Evolutionary conservation across 768 basidiomycete genomes (phyloP), one percentile per base, ranked within the genome.

Genomic region (Termitomyces sp.): DNA sequence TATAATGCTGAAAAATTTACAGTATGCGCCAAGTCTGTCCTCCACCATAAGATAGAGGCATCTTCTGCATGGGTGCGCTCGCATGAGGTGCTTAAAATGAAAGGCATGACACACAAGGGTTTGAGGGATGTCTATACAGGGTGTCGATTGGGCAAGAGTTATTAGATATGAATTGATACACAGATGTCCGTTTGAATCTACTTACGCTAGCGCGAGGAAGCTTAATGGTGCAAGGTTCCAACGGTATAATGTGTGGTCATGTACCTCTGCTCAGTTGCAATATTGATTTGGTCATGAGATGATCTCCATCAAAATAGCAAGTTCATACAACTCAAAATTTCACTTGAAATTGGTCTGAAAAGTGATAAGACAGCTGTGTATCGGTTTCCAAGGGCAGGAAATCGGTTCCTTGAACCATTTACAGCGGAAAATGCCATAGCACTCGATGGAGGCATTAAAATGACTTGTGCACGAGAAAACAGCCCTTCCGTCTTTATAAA

Each of bases 341-440:
- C 57, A 12, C 16, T 37, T 30, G 22, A 41, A 27, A 18, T 41
- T 15, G 15, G 51, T 18, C 8, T 58, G 57, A 37, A 27, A 33
- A 33, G 37, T 54, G n/a, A 37, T 37, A 18, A 69, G 53, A 39
- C 71, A 73, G 6, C n/a, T 42, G 46, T 76, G 73, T 30, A 65
- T 66, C 51, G 73, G 60, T 18, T 72, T 63, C 13, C 71, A 63
- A 9, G 71, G 72, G 55, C 71, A 74, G 1, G 67, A 61, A 4
- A 73, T 72, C 2, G 71, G 70, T 57, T 73, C 73, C 0, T 48
- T 61, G 41, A 73, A 74, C 46, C 62, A 69, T 18, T 61, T 42
- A 55, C 72, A 75, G 20, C 68, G 69, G 63, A 75, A 75, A 49
- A 72, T 9, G 68, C 66, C 1, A 67, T 65, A 13, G 73, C 73